Base-by-base conservation (phyloP, 2,329 filamentous ascomycete genomes). In the Cytospora mali region DNA sequence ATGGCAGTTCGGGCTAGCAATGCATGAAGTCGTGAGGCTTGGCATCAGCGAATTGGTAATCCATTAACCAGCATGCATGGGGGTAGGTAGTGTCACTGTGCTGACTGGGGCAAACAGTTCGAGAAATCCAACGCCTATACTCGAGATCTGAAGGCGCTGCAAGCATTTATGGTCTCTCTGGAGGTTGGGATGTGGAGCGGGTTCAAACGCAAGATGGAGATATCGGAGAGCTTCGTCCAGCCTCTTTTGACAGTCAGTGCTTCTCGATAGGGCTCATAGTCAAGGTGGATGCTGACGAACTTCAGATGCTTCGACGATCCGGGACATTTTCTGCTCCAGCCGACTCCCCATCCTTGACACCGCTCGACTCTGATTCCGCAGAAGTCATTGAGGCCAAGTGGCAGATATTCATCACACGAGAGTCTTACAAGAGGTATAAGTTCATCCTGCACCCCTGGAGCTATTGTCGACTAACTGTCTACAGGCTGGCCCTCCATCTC, bases 151-250 rank as follows among this genome's bases (percentile, higher is more conserved):
- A 78, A 82, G 52, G 76, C 79, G 25, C 73, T 83, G 31, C 82
- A 84, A 67, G 79, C 79, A 3, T 81, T 80, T 56, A 72, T 81
- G 18, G 68, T 86, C 4, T 72, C 75, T 50, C 74, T 86, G 2
- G 79, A 84, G 61, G 77, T 84, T 33, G 83, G 83, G 1, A 73
- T 86, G 53, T 87, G 84, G 84, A 84, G 81, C 66, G 84, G 84
- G 4, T 83, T 84, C 61, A 82, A 81, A 65, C 78, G 84, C 28
- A 83, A 84, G 67, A 86, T 84, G 72, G 84, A 87, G 66, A 80
- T 86, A 35, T 78, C 83, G 0, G 84, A 86, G 68, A 84, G 83
- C 58, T 85, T 85, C 67, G 74, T 80, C 46, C 81, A 84, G 65
- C 80, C 82, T 3, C 68, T 84, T 2, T 71, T 84, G 21, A 85